Evolutionary conservation across 2,329 filamentous ascomycete species (phyloP), one percentile per base, ranked within the genome.

Genomic region (Ceratocystiopsis minuta): DNA sequence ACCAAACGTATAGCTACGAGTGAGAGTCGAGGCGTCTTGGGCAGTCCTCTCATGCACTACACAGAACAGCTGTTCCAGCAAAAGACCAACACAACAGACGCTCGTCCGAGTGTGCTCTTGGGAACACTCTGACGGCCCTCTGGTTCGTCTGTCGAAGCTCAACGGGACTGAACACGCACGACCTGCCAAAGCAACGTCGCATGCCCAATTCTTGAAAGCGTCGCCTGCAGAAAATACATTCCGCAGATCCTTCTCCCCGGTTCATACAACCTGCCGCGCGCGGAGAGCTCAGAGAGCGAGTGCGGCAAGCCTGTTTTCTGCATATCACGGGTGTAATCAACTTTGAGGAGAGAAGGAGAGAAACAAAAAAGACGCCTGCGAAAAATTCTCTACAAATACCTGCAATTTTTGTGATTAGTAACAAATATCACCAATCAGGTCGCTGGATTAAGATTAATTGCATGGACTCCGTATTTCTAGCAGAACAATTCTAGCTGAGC

Each of bases 131-230:
- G 20, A 4, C 20, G 4, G 20, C 9, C n/a, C n/a, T 37, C 16
- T 28, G 6, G 24, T 28, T 28, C 11, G 34, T 35, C 7, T 46
- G 68, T 74, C 66, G 70, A 66, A 59, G 65, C 70, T 72, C 68
- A 73, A 75, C 71, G 71, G 71, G 69, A 75, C 66, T 67, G 69
- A 64, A 64, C 62, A 68, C 53, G 60, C 57, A 71, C 61, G 59
- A 39, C 24, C 16, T 42, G 61, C 65, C 66, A 70, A 18, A 40
- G 16, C 35, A 10, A 32, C n/a, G 20, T 37, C 16, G 36, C 36
- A 62, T 70, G 66, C 60, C 65, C 69, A 73, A 74, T 75, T 75
- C 70, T 75, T 74, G 60, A 59, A 72, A 73, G 69, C 68, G 62
- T 66, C 70, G 65, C 44, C 48, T 36, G 41, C 40, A 41, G 44